Conservation (phyloP, 768 basidiomycete species). For the Mycena galopus region DNA sequence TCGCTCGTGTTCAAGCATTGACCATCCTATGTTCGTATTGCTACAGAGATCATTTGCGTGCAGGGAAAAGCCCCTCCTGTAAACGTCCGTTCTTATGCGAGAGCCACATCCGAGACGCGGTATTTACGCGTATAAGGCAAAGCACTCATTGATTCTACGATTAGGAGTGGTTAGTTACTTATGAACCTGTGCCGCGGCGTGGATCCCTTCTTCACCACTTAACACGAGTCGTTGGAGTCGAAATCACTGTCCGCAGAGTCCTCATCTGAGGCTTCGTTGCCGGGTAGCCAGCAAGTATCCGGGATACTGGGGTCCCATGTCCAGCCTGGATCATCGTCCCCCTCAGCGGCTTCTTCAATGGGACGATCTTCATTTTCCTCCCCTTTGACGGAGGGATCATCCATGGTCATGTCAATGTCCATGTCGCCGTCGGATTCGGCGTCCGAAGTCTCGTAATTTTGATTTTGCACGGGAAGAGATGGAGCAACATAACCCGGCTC, state of each 20-base stretch:
- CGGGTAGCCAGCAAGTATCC: slow-evolving; percentile 14
- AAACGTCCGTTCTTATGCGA: no score
- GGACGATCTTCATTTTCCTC: slow-evolving; percentile 7
- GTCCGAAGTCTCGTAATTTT: slow-evolving; percentile 14
- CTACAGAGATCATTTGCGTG: no score
- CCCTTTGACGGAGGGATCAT: not conserved
- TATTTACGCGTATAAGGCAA: no score
- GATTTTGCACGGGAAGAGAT: not conserved
- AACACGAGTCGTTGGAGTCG: slow-evolving; percentile 16
- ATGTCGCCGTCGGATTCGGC: slow-evolving; percentile 15
- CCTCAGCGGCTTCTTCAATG: not conserved
- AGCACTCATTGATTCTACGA: no score
- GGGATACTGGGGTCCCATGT: slow-evolving; percentile 16
- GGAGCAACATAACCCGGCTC: not conserved
- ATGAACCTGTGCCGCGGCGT: no score
- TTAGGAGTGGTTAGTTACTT: no score
- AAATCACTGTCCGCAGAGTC: slow-evolving; percentile 29
- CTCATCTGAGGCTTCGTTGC: not conserved
- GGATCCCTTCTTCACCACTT: slow-evolving; percentile 7
- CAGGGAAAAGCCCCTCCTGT: no score
- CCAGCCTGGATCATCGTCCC: slow-evolving; percentile 27
- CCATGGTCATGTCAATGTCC: slow-evolving; percentile 13
- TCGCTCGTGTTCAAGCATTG: no score
- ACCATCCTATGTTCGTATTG: no score
- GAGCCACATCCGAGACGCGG: no score